Evolutionary conservation across 805 yeast genomes (phyloP), one percentile per base, ranked within the genome.

Genomic region (Wickerhamia fluorescens): DNA sequence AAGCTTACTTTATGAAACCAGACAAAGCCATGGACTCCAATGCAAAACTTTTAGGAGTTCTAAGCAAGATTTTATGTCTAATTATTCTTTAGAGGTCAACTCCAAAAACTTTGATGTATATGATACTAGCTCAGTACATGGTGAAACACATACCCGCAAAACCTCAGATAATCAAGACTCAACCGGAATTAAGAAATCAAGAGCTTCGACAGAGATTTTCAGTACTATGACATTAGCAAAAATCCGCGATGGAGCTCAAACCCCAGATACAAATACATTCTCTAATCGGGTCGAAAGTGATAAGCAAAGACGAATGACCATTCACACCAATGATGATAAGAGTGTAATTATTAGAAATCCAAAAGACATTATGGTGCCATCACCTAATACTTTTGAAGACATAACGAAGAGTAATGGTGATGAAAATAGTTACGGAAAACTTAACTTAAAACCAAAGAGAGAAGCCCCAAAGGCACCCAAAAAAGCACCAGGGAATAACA

Each of bases 401-500:
- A n/a, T n/a, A n/a, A n/a, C n/a, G n/a, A n/a, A n/a, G n/a, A n/a
- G n/a, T n/a, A n/a, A n/a, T n/a, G n/a, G n/a, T n/a, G n/a, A n/a
- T n/a, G n/a, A n/a, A n/a, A n/a, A n/a, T n/a, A n/a, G n/a, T n/a
- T n/a, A n/a, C n/a, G n/a, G n/a, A n/a, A n/a, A n/a, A n/a, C 36
- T 51, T 24, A 53, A 61, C 20, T 49, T 61, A 39, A 55, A 47
- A 31, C 67, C 68, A 1, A 57, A 53, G 39, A 39, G 67, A 28
- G 50, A 38, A 14, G 67, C 68, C 3, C 69, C 69, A 5, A 49
- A 44, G 29, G 49, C 61, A n/a, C 66, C 66, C 7, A 37, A 33
- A 7, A 23, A 39, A 19, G 49, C 43, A 20, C 13, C 12, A 4
- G 24, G 23, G 6, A 11, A 13, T 22, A 45, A 53, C 29, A 37